These are phyloP conservation scores for Phytophthora rubi DNA, from an alignment of 352 stramenopile genomes.

Conservation along the genomic window DNA sequence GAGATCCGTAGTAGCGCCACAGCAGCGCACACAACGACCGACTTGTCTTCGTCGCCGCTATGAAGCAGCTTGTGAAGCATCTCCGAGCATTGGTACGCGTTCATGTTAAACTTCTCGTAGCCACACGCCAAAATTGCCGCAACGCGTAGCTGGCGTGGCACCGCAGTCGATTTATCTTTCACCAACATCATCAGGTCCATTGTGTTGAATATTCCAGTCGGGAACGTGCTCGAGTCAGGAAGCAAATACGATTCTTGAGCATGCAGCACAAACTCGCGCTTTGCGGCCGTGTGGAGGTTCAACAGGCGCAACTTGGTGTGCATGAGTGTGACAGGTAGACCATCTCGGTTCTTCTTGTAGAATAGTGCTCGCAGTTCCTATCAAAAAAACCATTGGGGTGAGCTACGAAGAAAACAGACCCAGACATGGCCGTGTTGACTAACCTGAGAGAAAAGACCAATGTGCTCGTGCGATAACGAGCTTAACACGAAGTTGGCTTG, in stretches of 20 bases:
- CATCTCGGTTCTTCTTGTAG: slow-evolving; percentile 61
- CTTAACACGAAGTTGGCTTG: slow-evolving; percentile 90
- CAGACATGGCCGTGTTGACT: neutral
- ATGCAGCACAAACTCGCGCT: slow-evolving; percentile 69
- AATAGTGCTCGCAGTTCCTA: slow-evolving; percentile 82
- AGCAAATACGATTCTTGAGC: slow-evolving; percentile 70
- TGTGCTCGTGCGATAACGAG: slow-evolving; percentile 76
- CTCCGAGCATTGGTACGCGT: slow-evolving; percentile 62
- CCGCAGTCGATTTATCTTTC: slow-evolving; percentile 64
- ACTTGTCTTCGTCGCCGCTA: slow-evolving; percentile 68
- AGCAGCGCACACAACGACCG: slow-evolving; percentile 71
- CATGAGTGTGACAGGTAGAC: slow-evolving; percentile 52
- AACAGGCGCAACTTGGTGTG: slow-evolving; percentile 81
- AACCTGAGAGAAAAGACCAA: slow-evolving; percentile 76
- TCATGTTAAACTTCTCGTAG: slow-evolving; percentile 73
- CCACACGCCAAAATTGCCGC: slow-evolving; percentile 79
- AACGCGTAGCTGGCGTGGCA: slow-evolving; percentile 69
- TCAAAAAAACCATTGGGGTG: neutral
- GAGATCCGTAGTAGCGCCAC: slow-evolving; percentile 76
- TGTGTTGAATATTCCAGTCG: slow-evolving; percentile 74
- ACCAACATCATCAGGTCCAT: slow-evolving; percentile 89
- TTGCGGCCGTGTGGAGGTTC: slow-evolving; percentile 73
- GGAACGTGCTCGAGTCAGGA: slow-evolving; percentile 57
- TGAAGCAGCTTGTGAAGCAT: slow-evolving; percentile 72
- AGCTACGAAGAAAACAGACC: slow-evolving; percentile 3